These are phyloP conservation scores for Fomitopsis schrenkii DNA, from an alignment of 1,284 basidiomycete species.

Conservation along the genomic window DNA sequence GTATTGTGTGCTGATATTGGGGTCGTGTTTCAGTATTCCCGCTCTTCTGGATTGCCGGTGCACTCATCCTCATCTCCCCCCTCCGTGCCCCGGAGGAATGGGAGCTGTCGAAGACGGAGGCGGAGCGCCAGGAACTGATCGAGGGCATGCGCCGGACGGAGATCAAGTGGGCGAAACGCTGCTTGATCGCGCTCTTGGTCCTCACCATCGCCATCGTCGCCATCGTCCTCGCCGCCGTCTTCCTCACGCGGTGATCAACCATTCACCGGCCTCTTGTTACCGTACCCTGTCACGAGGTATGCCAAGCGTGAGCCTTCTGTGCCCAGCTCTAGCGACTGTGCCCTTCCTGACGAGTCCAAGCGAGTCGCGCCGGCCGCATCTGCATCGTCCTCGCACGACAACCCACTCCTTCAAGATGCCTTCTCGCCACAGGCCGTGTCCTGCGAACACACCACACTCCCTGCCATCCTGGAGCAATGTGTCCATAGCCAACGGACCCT, in stretches of 20 bases:
- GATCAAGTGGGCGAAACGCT: slow-evolving; percentile 38
- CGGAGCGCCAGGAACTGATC: slow-evolving; percentile 33
- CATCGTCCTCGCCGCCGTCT: slow-evolving; percentile 12
- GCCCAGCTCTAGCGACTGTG: background rate
- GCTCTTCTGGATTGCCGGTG: slow-evolving; percentile 38
- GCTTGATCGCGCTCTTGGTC: slow-evolving; percentile 26
- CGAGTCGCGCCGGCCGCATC: background rate
- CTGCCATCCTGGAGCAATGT: too few relatives aligned
- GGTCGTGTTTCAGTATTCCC: slow-evolving; percentile 33
- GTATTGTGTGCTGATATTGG: background rate
- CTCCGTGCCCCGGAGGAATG: slow-evolving; percentile 35
- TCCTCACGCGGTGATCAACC: slow-evolving; percentile 6
- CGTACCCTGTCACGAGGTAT: too few relatives aligned
- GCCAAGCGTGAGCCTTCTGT: background rate
- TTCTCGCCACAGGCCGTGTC: background rate
- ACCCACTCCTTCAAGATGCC: background rate
- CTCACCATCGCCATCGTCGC: slow-evolving; percentile 11
- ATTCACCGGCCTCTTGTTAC: too few relatives aligned
- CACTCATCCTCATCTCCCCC: slow-evolving; percentile 35
- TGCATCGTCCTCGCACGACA: background rate
- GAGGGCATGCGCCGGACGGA: slow-evolving; percentile 33
- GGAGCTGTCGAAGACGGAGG: slow-evolving; percentile 33
- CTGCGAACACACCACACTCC: too few relatives aligned
- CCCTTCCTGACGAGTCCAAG: background rate
- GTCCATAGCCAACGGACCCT: background rate